Percentiles rank a stretch among this genome's conserved stretches.
Conservation (phyloP, 2,329 filamentous ascomycete species). For the Gyromitra esculenta region DNA sequence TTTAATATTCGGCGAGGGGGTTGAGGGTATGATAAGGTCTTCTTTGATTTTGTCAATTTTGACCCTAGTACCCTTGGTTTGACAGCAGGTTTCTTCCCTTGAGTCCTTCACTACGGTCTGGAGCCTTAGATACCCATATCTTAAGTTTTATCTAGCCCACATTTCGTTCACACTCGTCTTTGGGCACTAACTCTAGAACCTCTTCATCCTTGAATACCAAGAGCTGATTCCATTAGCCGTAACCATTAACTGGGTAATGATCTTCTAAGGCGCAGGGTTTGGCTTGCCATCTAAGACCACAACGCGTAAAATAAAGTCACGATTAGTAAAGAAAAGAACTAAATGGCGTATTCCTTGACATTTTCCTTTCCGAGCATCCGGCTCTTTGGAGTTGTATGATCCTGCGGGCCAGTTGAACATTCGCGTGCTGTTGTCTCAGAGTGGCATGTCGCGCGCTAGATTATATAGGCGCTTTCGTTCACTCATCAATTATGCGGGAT, state of each 20-base stretch:
- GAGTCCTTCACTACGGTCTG: background rate
- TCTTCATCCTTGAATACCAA: background rate
- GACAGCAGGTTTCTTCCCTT: background rate
- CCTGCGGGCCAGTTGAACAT: background rate
- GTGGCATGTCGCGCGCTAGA: background rate
- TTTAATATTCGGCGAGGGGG: background rate
- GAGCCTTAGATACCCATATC: background rate
- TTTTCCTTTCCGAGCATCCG: background rate
- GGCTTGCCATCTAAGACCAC: background rate
- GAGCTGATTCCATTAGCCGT: background rate
- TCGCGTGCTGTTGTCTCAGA: background rate
- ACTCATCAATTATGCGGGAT: background rate
- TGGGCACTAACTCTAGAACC: background rate
- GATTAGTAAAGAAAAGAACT: background rate
- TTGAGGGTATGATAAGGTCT: background rate
- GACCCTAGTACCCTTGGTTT: background rate
- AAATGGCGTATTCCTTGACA: background rate
- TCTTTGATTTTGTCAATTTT: background rate
- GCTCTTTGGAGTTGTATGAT: background rate
- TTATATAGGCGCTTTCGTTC: background rate
- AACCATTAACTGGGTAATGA: background rate
- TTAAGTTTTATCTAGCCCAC: background rate
- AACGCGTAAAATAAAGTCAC: background rate
- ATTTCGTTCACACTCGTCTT: background rate
- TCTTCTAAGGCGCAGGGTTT: background rate